Evolutionary conservation across 495 filamentous ascomycete species (phyloP).

Genomic region (Astrocystis sublimbata): DNA sequence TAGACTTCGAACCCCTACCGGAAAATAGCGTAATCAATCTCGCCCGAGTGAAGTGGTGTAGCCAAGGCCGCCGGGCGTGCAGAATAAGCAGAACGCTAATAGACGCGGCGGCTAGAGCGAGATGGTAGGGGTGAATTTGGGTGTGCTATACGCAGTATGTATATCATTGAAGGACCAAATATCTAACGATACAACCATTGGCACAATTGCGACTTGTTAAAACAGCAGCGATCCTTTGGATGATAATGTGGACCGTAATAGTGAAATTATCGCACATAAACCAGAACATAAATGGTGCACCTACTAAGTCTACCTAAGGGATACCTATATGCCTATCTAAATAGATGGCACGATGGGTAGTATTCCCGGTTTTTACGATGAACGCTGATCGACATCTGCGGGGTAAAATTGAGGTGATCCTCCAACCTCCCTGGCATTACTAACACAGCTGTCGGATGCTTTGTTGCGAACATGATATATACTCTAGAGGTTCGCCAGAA

Average conservation of each 20-base stretch:
- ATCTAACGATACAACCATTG: no score
- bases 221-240: no score
- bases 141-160: neutral
- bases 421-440: neutral
- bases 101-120: neutral
- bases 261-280: no score
- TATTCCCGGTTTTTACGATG: neutral
- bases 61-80: neutral
- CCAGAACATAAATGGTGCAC: no score
- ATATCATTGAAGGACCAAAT: no score
- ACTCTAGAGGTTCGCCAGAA: no score
- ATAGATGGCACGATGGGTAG: no score
- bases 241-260: no score
- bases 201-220: no score
- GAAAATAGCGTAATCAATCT: neutral
- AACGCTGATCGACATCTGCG: slow-evolving; percentile 10
- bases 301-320: no score
- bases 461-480: neutral
- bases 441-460: neutral
- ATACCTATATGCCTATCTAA: no score
- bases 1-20: neutral
- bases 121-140: neutral
- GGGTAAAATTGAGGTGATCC: slow-evolving; percentile 4
- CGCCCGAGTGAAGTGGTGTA: neutral
- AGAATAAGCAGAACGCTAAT: neutral